A percentile compares a stretch with the other conserved stretches of the same genome.
These are phyloP conservation scores for Kwoniella shivajii DNA, from an alignment of 1,284 basidiomycete genomes.

Conservation along the genomic window DNA sequence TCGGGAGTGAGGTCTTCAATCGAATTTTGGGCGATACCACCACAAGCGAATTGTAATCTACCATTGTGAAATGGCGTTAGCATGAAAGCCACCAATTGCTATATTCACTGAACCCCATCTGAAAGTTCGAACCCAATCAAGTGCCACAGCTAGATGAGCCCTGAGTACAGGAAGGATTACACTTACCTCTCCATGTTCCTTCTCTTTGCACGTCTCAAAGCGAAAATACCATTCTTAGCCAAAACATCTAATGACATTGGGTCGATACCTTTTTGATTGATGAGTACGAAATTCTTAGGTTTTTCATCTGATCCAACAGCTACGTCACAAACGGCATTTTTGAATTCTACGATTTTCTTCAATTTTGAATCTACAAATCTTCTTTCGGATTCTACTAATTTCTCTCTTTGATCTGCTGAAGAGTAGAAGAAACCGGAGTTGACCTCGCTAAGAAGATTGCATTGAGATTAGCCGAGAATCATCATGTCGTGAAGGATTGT, in stretches of 20 bases:
- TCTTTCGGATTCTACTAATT: constrained; percentile 96
- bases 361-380: constrained; percentile 92
- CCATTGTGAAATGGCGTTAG: not conserved
- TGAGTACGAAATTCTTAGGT: constrained; percentile 85
- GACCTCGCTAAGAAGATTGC: constrained; percentile 75
- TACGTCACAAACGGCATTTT: constrained; percentile 94
- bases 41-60: constrained; percentile 89
- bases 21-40: constrained; percentile 95
- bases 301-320: constrained; percentile 67
- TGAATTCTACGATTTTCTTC: constrained; percentile 95
- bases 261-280: constrained; percentile 99
- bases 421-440: constrained; percentile 99
- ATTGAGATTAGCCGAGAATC: not conserved
- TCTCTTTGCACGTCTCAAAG: constrained; percentile 91
- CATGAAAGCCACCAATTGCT: not conserved
- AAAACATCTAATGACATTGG: constrained; percentile 95
- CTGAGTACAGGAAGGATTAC: too few relatives aligned
- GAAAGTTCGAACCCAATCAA: too few relatives aligned
- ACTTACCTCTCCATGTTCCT: constrained; percentile 93
- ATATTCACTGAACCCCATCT: not conserved
- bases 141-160: too few relatives aligned
- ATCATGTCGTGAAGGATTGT: not conserved
- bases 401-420: constrained; percentile 96
- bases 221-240: constrained; percentile 95
- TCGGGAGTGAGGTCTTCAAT: constrained; percentile 93